phyloP scores from a whole-genome alignment of 2,329 filamentous ascomycete species.

The Ophiostoma ips region DNA sequence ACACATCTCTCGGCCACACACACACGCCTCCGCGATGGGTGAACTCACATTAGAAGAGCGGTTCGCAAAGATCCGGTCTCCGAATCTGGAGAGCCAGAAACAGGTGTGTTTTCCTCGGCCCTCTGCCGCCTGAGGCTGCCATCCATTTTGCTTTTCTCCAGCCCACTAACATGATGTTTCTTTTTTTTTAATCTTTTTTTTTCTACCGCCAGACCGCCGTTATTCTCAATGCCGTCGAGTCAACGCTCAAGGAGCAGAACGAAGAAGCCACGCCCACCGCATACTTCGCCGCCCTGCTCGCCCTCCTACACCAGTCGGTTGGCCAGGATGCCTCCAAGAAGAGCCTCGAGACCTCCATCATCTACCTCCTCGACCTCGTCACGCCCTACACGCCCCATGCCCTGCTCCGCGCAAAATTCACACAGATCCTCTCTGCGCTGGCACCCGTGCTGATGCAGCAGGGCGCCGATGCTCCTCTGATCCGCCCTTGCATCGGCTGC shows the following conservation, averaged over 20 bases:
- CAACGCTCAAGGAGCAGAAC: constrained; percentile 80
- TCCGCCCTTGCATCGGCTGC: constrained; percentile 81
- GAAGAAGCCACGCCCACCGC: constrained; percentile 71
- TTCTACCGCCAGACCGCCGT: constrained; percentile 56
- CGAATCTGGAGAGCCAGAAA: constrained; percentile 89
- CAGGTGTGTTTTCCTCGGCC: constrained; percentile 43
- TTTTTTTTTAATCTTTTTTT: not conserved
- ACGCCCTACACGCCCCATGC: constrained; percentile 73
- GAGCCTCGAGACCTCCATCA: constrained; percentile 70
- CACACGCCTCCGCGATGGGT: constrained; percentile 26
- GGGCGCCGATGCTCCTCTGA: constrained; percentile 73
- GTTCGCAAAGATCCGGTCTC: constrained; percentile 92
- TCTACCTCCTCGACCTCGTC: constrained; percentile 90
- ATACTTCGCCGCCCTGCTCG: constrained; percentile 91
- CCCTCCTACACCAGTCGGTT: constrained; percentile 67
- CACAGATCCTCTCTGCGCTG: constrained; percentile 76
- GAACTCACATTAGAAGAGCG: constrained; percentile 60
- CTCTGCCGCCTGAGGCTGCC: not conserved
- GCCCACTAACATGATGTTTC: not conserved
- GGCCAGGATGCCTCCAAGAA: constrained; percentile 58
- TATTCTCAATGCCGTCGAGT: constrained; percentile 81
- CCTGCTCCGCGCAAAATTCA: constrained; percentile 87
- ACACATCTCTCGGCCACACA: not conserved
- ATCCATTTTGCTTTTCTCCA: not conserved
- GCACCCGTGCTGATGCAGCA: constrained; percentile 68